Conservation (phyloP, 2,329 filamentous ascomycete species). For the Colletotrichum theobromicola region DNA sequence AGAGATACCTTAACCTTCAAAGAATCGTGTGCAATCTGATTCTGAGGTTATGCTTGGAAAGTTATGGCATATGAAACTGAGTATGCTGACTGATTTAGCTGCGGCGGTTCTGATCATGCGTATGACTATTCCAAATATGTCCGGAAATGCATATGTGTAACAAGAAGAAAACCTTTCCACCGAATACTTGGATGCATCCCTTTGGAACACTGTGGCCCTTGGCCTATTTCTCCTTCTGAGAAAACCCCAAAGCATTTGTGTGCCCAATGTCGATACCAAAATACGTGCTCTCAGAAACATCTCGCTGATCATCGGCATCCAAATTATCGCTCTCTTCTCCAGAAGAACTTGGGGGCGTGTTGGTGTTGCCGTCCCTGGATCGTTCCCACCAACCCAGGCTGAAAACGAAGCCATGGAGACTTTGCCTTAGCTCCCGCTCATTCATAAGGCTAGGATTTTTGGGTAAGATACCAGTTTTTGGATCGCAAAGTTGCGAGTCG, state of each 20-base stretch:
- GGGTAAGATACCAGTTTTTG: not conserved
- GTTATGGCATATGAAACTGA: too few relatives aligned
- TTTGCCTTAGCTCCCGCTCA: not conserved
- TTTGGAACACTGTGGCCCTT: accelerated
- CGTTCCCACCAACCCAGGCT: not conserved
- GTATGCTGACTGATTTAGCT: too few relatives aligned
- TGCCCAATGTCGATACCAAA: not conserved
- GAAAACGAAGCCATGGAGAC: not conserved
- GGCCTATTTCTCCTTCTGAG: not conserved
- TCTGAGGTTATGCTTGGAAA: too few relatives aligned
- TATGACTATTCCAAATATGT: too few relatives aligned
- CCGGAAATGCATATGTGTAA: not conserved
- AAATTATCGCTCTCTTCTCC: not conserved
- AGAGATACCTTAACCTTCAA: too few relatives aligned
- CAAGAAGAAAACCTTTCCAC: accelerated
- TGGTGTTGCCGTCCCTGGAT: accelerated
- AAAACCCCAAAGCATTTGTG: not conserved
- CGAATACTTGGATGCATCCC: too few relatives aligned
- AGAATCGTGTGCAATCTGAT: too few relatives aligned
- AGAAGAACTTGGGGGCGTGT: not conserved
- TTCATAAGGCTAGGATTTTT: not conserved
- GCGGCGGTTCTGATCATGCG: too few relatives aligned
- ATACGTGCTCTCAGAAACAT: not conserved
- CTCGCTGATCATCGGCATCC: not conserved
- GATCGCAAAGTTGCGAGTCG: not conserved